Conservation (phyloP, 2,329 filamentous ascomycete species). For the Penicillium janthinellum region DNA sequence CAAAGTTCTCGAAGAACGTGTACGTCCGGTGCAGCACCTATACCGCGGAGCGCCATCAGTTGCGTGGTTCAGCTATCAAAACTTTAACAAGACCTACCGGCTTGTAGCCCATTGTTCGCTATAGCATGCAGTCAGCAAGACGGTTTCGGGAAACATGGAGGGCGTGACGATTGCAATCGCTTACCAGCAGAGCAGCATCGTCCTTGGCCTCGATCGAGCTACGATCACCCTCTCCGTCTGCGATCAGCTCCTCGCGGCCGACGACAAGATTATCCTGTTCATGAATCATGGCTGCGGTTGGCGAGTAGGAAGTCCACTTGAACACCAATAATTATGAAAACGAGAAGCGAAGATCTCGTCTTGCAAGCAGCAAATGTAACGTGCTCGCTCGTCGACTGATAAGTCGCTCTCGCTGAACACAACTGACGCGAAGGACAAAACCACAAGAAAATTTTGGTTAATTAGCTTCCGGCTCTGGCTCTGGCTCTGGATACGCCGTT, state of each 20-base stretch:
- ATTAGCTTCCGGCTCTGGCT: constrained; percentile 12
- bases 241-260: constrained; percentile 25
- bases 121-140: constrained; percentile 26
- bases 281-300: constrained; percentile 14
- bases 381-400: not conserved
- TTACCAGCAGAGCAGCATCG: constrained; percentile 42
- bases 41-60: constrained; percentile 14
- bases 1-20: constrained; percentile 60
- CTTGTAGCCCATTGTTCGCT: constrained; percentile 58
- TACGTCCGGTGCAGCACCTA: constrained; percentile 61
- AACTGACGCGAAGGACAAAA: not conserved
- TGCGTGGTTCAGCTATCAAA: not conserved
- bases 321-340: not conserved
- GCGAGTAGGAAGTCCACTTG: not conserved
- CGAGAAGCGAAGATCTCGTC: not conserved
- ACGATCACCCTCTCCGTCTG: constrained; percentile 30
- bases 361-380: not conserved
- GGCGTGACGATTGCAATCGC: constrained; percentile 13
- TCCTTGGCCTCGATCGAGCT: constrained; percentile 32
- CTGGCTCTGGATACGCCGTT: constrained; percentile 10
- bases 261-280: constrained; percentile 25
- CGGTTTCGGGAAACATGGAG: not conserved
- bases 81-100: constrained; percentile 45
- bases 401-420: not conserved
- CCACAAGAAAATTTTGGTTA: constrained; percentile 14